Conservation (phyloP, 2,329 filamentous ascomycete genomes). For the Rutstroemia sp. region DNA sequence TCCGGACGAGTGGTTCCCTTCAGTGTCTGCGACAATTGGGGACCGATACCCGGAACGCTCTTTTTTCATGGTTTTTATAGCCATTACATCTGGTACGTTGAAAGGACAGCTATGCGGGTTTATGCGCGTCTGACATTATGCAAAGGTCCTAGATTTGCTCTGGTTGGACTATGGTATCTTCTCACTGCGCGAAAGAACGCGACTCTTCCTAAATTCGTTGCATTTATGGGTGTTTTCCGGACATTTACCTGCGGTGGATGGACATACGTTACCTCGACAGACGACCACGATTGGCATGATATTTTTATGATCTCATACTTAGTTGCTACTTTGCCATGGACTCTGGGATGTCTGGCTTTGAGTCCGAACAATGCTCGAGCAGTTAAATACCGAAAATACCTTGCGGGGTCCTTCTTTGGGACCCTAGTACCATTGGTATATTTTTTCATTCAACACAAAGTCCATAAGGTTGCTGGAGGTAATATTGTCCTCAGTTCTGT, state of each 20-base stretch:
- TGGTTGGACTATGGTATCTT: constrained; percentile 88
- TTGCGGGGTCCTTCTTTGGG: constrained; percentile 80
- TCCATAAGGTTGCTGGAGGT: constrained; percentile 91
- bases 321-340: constrained; percentile 92
- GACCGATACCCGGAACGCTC: constrained; percentile 95
- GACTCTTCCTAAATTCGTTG: constrained; percentile 73
- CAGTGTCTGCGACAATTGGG: constrained; percentile 92
- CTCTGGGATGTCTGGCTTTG: constrained; percentile 76
- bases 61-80: constrained; percentile 96
- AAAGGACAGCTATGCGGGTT: neutral
- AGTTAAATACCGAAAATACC: constrained; percentile 80
- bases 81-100: constrained; percentile 73
- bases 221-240: constrained; percentile 72
- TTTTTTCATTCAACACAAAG: constrained; percentile 98
- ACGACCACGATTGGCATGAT: constrained; percentile 97
- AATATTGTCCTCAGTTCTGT: constrained; percentile 30
- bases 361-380: constrained; percentile 79
- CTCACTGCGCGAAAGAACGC: constrained; percentile 71
- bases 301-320: constrained; percentile 99
- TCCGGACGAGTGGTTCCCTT: constrained; percentile 93
- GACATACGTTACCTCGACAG: constrained; percentile 97
- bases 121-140: constrained; percentile 13
- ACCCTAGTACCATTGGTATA: constrained; percentile 87
- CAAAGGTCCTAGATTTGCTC: constrained; percentile 79
- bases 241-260: constrained; percentile 94